Evolutionary conservation across 2,329 filamentous ascomycete genomes (phyloP), one percentile per base, ranked within the genome.

Genomic region (Alternaria sp.): DNA sequence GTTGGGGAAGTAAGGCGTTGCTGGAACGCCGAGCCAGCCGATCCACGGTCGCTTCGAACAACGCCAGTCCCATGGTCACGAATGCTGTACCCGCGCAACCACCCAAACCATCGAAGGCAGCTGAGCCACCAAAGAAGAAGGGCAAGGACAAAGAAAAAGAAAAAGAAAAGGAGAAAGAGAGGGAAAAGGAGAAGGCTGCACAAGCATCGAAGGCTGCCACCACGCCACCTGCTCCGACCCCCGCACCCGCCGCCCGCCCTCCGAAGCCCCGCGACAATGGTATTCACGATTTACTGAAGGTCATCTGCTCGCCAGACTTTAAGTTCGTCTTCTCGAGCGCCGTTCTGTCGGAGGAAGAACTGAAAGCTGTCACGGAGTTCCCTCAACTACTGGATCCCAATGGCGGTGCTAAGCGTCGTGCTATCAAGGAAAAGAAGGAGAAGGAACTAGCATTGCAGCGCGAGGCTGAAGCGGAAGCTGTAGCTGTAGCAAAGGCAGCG

Each of bases 361-460:
- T 85, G 49, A 82, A 84, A 61, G 78, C 86, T 10, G 84, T 88
- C 56, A 82, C 83, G 50, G 84, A 85, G 21, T 90, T 88, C 60
- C 94, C 94, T 2, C 92, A 91, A 2, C 83, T 98, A 59, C 95
- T 97, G 68, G 94, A 98, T 75, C 84, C 89, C 2, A 88, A 89
- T 59, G 94, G 94, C 57, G 94, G 94, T 33, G 89, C 90, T 61
- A 96, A 93, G 80, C 89, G 95, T 70, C 89, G 91, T 61, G 87
- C 89, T 1, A 90, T 93, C 85, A 79, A 81, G 65, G 79, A 90
- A 88, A 65, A 94, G 88, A 64, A 94, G 59, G 91, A 88, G 71
- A 84, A 92, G 65, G 90, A 92, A 54, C 30, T 76, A 25, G 66
- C 70, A 20, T 54, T 79, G 83, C 69, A 77, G 55, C 66, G 72